A percentile compares a stretch with the other conserved stretches of the same genome.
phyloP scores from a whole-genome alignment of 2,329 filamentous ascomycete species.

The Colletotrichum sp. region DNA sequence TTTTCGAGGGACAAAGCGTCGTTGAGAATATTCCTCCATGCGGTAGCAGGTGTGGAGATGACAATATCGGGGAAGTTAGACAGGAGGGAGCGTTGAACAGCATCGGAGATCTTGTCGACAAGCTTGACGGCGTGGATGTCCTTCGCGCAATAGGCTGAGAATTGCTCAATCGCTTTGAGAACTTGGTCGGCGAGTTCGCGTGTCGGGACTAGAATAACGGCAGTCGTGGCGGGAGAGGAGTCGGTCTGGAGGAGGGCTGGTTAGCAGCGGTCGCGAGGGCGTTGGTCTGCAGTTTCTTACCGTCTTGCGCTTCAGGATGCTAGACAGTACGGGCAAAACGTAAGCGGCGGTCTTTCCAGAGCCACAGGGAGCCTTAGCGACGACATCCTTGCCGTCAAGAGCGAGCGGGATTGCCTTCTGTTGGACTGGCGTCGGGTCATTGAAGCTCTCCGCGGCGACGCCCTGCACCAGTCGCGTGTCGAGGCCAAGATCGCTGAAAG shows the following conservation, averaged over 20 bases:
- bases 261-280: constrained; percentile 5
- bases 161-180: constrained; percentile 75
- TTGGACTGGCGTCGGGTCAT: constrained; percentile 88
- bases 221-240: constrained; percentile 63
- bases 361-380: constrained; percentile 92
- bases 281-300: constrained; percentile 39
- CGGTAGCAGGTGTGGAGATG: constrained; percentile 87
- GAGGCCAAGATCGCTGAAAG: constrained; percentile 80
- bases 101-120: constrained; percentile 87
- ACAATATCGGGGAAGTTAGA: constrained; percentile 88
- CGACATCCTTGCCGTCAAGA: constrained; percentile 84
- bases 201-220: constrained; percentile 92
- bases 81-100: constrained; percentile 85
- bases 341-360: constrained; percentile 99
- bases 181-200: constrained; percentile 95
- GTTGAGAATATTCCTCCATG: constrained; percentile 77
- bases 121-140: constrained; percentile 84
- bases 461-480: constrained; percentile 88
- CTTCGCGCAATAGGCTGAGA: constrained; percentile 84
- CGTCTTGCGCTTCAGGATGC: constrained; percentile 79
- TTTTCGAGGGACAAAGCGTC: constrained; percentile 73
- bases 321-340: constrained; percentile 85
- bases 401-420: constrained; percentile 86
- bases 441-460: constrained; percentile 82
- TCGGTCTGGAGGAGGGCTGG: constrained; percentile 44